These are phyloP conservation scores for Amaranthus cruentus DNA, from an alignment of 148 eudicot genomes.

Conservation along the genomic window DNA sequence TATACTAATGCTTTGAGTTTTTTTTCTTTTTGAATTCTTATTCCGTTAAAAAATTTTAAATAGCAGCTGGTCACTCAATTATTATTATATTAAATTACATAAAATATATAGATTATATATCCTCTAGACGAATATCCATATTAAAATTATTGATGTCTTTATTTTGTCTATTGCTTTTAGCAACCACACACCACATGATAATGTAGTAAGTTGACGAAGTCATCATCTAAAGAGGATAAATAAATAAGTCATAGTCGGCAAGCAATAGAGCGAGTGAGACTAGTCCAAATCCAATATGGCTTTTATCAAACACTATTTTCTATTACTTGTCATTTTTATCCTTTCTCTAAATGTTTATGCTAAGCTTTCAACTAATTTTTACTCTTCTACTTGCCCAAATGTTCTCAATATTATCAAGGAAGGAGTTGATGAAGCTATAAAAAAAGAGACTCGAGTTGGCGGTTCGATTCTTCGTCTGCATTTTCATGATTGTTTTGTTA, in stretches of 20 bases:
- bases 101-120: too few species aligned
- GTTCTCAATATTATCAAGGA: slow-evolving; percentile 15
- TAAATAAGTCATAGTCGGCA: slow-evolving; percentile 5
- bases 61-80: too few species aligned
- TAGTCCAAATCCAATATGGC: slow-evolving; percentile 11
- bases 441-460: slow-evolving; percentile 39
- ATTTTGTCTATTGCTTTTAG: not conserved
- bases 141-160: not conserved
- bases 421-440: slow-evolving; percentile 25
- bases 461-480: slow-evolving; percentile 50
- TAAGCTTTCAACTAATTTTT: slow-evolving; percentile 16
- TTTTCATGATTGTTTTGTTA: slow-evolving; percentile 60
- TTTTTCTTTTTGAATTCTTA: too few species aligned
- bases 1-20: too few species aligned
- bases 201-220: not conserved
- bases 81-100: too few species aligned
- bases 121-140: too few species aligned
- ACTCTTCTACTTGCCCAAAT: slow-evolving; percentile 26
- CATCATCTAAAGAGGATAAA: not conserved
- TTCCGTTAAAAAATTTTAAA: too few species aligned
- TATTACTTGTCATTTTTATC: not conserved
- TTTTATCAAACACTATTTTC: slow-evolving; percentile 5
- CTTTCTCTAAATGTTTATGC: slow-evolving; percentile 6
- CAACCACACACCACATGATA: not conserved
- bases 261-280: not conserved